Conservation (phyloP, 352 stramenopile species). For the Pythium pyrilobum region DNA sequence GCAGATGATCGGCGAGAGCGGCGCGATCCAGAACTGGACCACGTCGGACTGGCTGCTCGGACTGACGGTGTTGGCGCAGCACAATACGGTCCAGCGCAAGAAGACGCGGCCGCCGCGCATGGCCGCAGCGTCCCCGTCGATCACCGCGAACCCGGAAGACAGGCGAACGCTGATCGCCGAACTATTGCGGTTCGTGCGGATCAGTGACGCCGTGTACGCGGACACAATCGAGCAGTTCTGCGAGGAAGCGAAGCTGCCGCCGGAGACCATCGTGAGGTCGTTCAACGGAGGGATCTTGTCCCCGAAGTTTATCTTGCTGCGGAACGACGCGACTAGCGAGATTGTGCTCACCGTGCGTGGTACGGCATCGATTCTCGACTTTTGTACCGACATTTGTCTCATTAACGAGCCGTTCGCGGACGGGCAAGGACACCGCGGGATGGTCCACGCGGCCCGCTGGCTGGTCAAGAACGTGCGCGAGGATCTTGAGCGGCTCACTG, state of each 20-base stretch:
- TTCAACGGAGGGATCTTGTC: slow-evolving; percentile 68
- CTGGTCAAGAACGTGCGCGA: slow-evolving; percentile 50
- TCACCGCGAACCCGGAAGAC: neutral
- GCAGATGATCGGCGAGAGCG: slow-evolving; percentile 47
- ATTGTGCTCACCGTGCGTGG: slow-evolving; percentile 44
- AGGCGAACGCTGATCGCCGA: slow-evolving; percentile 15
- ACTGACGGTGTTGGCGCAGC: slow-evolving; percentile 66
- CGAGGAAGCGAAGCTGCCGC: slow-evolving; percentile 34
- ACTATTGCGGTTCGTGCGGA: slow-evolving; percentile 47
- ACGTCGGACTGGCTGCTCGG: slow-evolving; percentile 77
- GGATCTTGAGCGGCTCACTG: slow-evolving; percentile 37
- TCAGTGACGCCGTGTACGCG: slow-evolving; percentile 72
- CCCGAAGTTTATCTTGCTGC: slow-evolving; percentile 67
- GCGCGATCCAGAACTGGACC: slow-evolving; percentile 62
- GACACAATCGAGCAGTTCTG: slow-evolving; percentile 47
- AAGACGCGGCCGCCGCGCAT: slow-evolving; percentile 12
- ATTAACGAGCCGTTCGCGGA: slow-evolving; percentile 64
- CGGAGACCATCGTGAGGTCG: slow-evolving; percentile 36
- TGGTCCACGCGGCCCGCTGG: slow-evolving; percentile 71
- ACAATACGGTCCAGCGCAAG: slow-evolving; percentile 46
- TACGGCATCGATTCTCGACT: slow-evolving; percentile 73
- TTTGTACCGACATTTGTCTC: slow-evolving; percentile 77
- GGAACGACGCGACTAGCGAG: slow-evolving; percentile 45
- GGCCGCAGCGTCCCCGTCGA: neutral
- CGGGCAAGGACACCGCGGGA: slow-evolving; percentile 75